A percentile compares a stretch with the other conserved stretches of the same genome.
phyloP scores from a whole-genome alignment of 768 basidiomycete species.

The Agaricus blazei region DNA sequence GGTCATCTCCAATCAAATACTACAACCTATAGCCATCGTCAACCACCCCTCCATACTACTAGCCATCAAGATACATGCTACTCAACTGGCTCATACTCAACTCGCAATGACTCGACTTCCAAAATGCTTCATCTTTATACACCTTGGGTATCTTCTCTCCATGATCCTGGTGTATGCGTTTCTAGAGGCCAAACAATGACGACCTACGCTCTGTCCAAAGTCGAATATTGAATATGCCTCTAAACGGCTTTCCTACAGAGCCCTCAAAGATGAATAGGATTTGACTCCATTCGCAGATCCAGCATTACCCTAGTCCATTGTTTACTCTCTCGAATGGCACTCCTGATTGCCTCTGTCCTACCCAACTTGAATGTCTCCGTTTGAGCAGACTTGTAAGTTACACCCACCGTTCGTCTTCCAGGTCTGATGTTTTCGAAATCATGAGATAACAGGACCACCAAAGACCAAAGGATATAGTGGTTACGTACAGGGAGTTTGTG shows the following conservation, averaged over 20 bases:
- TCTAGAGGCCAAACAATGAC: constrained; percentile 94
- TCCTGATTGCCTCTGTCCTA: constrained; percentile 92
- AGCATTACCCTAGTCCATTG: constrained; percentile 89
- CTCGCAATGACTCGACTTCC: constrained; percentile 83
- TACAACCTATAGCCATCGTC: constrained; percentile 88
- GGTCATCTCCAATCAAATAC: constrained; percentile 82
- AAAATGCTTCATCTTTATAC: constrained; percentile 69
- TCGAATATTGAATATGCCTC: constrained; percentile 84
- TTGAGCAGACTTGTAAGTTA: constrained; percentile 92
- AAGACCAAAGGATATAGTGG: too few species aligned
- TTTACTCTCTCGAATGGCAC: constrained; percentile 76
- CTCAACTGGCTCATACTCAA: constrained; percentile 87
- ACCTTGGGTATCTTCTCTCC: constrained; percentile 72
- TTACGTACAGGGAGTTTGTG: too few species aligned
- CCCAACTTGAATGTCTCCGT: constrained; percentile 89
- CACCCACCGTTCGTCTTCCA: constrained; percentile 47
- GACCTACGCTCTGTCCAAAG: constrained; percentile 89
- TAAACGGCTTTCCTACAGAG: constrained; percentile 73
- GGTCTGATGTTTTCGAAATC: too few species aligned
- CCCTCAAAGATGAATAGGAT: constrained; percentile 42
- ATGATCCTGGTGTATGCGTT: constrained; percentile 50
- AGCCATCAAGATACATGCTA: constrained; percentile 79
- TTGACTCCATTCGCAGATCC: constrained; percentile 27
- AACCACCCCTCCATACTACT: constrained; percentile 98
- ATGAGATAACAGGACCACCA: too few species aligned